Conservation (phyloP, 2,329 filamentous ascomycete genomes). For the Blumeria hordei region DNA sequence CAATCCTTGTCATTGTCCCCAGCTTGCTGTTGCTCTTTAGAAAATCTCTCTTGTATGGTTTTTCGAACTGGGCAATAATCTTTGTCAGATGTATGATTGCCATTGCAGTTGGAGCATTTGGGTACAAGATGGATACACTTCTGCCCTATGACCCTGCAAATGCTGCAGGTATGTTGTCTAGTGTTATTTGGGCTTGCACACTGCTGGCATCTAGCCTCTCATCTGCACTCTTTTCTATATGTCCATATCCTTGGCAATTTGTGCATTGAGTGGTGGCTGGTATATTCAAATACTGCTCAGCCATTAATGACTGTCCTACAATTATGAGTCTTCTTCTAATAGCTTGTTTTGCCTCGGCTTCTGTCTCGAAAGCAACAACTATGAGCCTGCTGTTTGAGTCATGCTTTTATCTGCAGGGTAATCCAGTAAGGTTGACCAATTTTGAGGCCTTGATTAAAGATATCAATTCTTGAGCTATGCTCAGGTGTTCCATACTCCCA, state of each 20-base stretch:
- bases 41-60: too few relatives aligned
- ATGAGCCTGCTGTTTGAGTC: not conserved
- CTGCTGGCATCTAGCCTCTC: not conserved
- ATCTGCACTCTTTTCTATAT: not conserved
- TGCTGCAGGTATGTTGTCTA: not conserved
- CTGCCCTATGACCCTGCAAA: not conserved
- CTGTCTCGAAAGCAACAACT: not conserved
- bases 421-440: not conserved
- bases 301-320: not conserved
- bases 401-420: not conserved
- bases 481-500: not conserved
- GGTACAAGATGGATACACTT: not conserved
- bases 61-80: too few relatives aligned
- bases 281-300: not conserved
- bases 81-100: too few relatives aligned
- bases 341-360: not conserved
- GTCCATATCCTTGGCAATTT: not conserved
- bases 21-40: not conserved
- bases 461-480: not conserved
- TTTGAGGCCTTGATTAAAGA: not conserved
- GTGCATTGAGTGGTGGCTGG: not conserved
- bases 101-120: not conserved
- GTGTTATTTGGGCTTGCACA: not conserved
- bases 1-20: not conserved
- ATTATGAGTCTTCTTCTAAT: not conserved